Base-by-base conservation (phyloP, 192 early-diverging fungal species). In the Entomortierella chlamydospora region DNA sequence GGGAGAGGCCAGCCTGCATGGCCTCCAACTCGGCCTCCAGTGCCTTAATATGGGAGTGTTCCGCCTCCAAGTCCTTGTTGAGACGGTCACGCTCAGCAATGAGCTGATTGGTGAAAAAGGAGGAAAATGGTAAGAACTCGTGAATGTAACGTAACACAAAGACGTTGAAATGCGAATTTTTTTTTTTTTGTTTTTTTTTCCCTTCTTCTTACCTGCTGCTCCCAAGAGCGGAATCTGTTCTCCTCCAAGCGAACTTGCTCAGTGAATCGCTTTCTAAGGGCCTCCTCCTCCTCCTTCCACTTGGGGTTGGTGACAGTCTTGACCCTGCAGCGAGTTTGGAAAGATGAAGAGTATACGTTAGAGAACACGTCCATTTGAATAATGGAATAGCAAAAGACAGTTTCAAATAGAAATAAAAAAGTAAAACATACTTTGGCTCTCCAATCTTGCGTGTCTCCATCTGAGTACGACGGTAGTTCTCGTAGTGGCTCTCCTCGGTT, bases 211-310 rank as follows among this genome's bases (percentile, higher is more conserved):
- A 67, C 64, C 92, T 90, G 85, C 82, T 99, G 95, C 84, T 99
- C 98, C 98, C 98, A 99, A 74, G 97, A 93, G 70, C 97, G 91
- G 91, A 99, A 99, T 60, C 97, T 84, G 86, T 93, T 95, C 87
- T 99, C 98, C 83, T 99, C 97, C 68, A 92, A 81, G 62, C 96
- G 91, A 59, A 99, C 98, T 81, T 99, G 97, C 81, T 99, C 97
- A 22, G 97, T 98, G 83, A 99, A 99, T 63, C 95, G 90, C 81
- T 94, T 94, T 69, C 97, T 90, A 74, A 99, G 90, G 39, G 89
- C 87, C 72, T 98, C 98, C 85, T 99, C 98, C 82, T 99, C 95
- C 58, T 98, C 95, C 86, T 97, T 97, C 95, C 98, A 98, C 87
- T 96, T 96, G 72, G 91, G 90, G 85, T 97, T 93, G 77, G 93